These are phyloP conservation scores for Salix arbutifolia DNA, from an alignment of 345 rosid species.

Conservation along the genomic window DNA sequence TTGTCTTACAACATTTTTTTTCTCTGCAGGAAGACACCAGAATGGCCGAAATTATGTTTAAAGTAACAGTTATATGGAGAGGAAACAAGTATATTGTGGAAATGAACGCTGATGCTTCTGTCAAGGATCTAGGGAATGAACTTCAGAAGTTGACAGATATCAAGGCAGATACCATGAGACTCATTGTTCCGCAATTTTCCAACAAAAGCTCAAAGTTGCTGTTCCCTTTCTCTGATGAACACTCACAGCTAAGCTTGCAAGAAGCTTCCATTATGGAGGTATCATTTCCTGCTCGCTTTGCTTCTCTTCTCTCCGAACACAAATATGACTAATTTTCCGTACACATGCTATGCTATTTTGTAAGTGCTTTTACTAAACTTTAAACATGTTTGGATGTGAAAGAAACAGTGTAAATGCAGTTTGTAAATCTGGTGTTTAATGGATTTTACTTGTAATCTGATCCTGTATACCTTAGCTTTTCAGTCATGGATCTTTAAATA, in stretches of 20 bases:
- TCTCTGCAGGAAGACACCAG: slow-evolving; percentile 38
- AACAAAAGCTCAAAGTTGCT: slow-evolving; percentile 65
- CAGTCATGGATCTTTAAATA: too few species aligned
- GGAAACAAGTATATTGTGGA: slow-evolving; percentile 57
- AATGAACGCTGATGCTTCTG: slow-evolving; percentile 43
- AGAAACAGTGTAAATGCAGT: too few species aligned
- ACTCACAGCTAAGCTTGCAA: slow-evolving; percentile 51
- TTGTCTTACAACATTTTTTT: slow-evolving; percentile 1
- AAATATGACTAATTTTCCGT: too few species aligned
- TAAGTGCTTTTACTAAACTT: too few species aligned
- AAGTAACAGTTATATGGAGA: slow-evolving; percentile 61
- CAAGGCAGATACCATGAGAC: slow-evolving; percentile 65
- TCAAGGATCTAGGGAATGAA: slow-evolving; percentile 68
- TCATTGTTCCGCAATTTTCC: slow-evolving; percentile 56
- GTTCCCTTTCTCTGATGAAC: slow-evolving; percentile 61
- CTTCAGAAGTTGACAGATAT: slow-evolving; percentile 64
- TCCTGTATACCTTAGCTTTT: too few species aligned
- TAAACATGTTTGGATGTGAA: too few species aligned
- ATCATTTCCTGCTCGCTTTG: neutral
- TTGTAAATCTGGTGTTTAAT: too few species aligned
- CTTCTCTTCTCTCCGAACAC: too few species aligned
- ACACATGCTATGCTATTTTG: too few species aligned
- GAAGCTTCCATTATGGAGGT: slow-evolving; percentile 60
- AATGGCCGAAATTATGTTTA: slow-evolving; percentile 28
- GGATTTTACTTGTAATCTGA: too few species aligned